These are phyloP conservation scores for Auriculariales sp. DNA, from an alignment of 768 basidiomycete genomes.

Conservation along the genomic window DNA sequence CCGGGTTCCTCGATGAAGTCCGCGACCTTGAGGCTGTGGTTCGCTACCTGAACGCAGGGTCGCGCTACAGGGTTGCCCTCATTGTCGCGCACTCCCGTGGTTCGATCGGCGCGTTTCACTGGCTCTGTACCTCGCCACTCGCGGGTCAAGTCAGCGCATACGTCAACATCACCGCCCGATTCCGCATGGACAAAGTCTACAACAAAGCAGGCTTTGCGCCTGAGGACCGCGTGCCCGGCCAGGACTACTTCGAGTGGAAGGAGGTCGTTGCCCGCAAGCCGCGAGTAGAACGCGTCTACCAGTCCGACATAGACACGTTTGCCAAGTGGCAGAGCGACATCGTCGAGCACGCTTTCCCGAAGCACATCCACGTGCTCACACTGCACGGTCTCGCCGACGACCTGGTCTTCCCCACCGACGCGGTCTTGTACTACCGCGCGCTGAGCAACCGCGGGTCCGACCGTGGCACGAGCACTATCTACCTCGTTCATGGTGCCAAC, in stretches of 20 bases:
- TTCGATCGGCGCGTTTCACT: conserved; percentile 48
- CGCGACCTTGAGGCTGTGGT: conserved; percentile 55
- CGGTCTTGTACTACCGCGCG: conserved; percentile 6
- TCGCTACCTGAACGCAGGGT: conserved; percentile 36
- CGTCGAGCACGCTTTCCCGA: conserved; percentile 57
- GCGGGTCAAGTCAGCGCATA: conserved; percentile 42
- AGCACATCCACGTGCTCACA: conserved; percentile 48
- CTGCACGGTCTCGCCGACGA: conserved; percentile 61
- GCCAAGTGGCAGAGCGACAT: conserved; percentile 49
- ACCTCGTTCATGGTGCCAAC: conserved; percentile 59
- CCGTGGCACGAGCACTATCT: conserved; percentile 59
- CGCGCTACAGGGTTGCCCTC: conserved; percentile 55
- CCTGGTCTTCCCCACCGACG: conserved; percentile 41
- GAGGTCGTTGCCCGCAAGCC: conserved; percentile 51
- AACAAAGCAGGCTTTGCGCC: background rate
- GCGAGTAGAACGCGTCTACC: conserved; percentile 35
- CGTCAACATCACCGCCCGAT: conserved; percentile 64
- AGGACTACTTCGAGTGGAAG: conserved; percentile 50
- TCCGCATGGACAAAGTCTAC: conserved; percentile 40
- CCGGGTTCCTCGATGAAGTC: conserved; percentile 43
- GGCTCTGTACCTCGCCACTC: conserved; percentile 51
- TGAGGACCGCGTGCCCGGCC: conserved; percentile 1
- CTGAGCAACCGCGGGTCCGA: conserved; percentile 26
- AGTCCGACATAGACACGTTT: conserved; percentile 47
- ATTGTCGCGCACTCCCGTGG: conserved; percentile 72